Evolutionary conservation across 2,329 filamentous ascomycete species (phyloP).

Genomic region (Volutella citrinella): DNA sequence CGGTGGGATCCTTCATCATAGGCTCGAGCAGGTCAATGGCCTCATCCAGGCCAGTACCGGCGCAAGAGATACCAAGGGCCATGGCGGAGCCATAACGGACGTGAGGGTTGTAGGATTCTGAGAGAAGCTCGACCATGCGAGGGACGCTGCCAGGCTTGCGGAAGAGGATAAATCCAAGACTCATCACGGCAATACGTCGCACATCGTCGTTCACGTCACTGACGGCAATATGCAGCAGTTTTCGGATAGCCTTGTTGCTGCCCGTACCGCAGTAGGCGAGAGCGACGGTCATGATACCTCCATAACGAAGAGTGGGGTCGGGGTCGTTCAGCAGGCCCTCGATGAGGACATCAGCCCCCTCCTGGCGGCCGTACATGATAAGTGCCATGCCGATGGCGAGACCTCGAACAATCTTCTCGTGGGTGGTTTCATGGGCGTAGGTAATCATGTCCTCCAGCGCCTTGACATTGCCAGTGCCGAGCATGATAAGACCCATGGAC

Average conservation of each 20-base stretch:
- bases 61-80: constrained; percentile 97
- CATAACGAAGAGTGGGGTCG: constrained; percentile 89
- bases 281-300: constrained; percentile 98
- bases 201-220: constrained; percentile 99
- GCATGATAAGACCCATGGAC: constrained; percentile 96
- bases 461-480: constrained; percentile 93
- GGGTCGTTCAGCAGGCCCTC: constrained; percentile 90
- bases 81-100: constrained; percentile 97
- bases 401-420: constrained; percentile 98
- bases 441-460: constrained; percentile 95
- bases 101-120: constrained; percentile 98
- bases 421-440: constrained; percentile 95
- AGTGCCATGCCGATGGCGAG: constrained; percentile 94
- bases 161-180: constrained; percentile 97
- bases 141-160: constrained; percentile 95
- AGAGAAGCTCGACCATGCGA: constrained; percentile 96
- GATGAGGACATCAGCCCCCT: constrained; percentile 91
- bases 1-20: constrained; percentile 98
- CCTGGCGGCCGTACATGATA: constrained; percentile 96
- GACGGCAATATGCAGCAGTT: constrained; percentile 91
- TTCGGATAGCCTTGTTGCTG: constrained; percentile 97
- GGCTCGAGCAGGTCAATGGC: constrained; percentile 95
- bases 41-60: constrained; percentile 91
- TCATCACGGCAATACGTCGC: constrained; percentile 93
- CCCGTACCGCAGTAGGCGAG: constrained; percentile 95